A percentile compares a stretch with the other conserved stretches of the same genome.
Evolutionary conservation across 2,329 filamentous ascomycete species (phyloP).

Genomic region (Cercospora berteroae): DNA sequence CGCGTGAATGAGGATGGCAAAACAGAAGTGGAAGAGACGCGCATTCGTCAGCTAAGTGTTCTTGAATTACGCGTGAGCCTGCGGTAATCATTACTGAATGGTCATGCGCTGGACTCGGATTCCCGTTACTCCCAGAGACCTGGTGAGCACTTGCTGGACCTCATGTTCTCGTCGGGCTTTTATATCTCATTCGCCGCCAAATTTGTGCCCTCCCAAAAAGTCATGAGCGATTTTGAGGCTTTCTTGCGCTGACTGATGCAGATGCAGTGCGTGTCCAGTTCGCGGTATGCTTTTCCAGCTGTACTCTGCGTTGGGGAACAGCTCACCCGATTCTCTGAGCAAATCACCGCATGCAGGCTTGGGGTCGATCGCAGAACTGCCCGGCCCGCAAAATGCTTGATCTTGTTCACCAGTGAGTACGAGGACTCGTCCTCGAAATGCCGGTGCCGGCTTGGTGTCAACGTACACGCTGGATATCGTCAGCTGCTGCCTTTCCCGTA

Average conservation of each 20-base stretch:
- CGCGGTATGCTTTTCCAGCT: constrained; percentile 18
- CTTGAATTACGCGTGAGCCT: constrained; percentile 38
- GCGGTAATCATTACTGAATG: constrained; percentile 21
- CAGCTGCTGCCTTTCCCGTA: not conserved
- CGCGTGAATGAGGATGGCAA: constrained; percentile 29
- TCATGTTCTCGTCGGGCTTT: not conserved
- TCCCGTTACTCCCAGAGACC: not conserved
- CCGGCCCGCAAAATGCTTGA: constrained; percentile 23
- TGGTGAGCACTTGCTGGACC: not conserved
- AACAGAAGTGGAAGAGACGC: constrained; percentile 36
- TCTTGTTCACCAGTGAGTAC: constrained; percentile 22
- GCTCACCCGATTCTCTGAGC: constrained; percentile 13
- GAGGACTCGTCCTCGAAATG: constrained; percentile 18
- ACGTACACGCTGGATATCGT: constrained; percentile 11
- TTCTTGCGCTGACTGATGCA: constrained; percentile 13
- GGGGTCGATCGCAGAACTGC: constrained; percentile 15
- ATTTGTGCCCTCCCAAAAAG: constrained; percentile 13
- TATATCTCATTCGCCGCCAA: not conserved
- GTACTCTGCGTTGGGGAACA: constrained; percentile 21
- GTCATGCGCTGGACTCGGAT: not conserved
- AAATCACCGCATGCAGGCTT: constrained; percentile 14
- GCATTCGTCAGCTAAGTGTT: constrained; percentile 39
- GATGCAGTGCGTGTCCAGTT: constrained; percentile 15
- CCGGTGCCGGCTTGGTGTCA: constrained; percentile 6
- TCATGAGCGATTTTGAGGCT: constrained; percentile 12